These are phyloP conservation scores for Apophysomyces elegans DNA, from an alignment of 371 early-diverging fungal species.

Conservation along the genomic window DNA sequence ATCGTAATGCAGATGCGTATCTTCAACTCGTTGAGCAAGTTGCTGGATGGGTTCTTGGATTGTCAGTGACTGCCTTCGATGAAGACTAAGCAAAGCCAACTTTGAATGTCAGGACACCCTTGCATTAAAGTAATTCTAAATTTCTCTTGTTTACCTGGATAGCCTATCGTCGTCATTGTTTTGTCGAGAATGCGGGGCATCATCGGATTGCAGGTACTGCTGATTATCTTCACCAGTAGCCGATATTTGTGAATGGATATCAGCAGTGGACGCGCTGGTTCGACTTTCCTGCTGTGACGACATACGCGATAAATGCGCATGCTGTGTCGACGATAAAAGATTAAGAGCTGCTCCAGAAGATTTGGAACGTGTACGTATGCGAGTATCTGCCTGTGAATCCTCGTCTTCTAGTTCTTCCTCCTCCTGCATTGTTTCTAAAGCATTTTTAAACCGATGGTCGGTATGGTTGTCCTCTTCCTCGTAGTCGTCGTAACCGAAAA, in stretches of 20 bases:
- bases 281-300: slow-evolving; percentile 34
- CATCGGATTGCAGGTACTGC: slow-evolving; percentile 26
- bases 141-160: slow-evolving; percentile 10
- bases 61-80: slow-evolving; percentile 31
- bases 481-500: slow-evolving; percentile 31
- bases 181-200: slow-evolving; percentile 17
- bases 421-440: slow-evolving; percentile 47
- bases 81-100: slow-evolving; percentile 7
- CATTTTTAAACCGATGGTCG: slow-evolving; percentile 22
- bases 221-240: slow-evolving; percentile 36
- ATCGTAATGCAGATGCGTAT: slow-evolving; percentile 29
- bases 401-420: slow-evolving; percentile 40
- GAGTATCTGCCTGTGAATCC: slow-evolving; percentile 25
- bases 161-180: slow-evolving; percentile 25
- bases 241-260: slow-evolving; percentile 28
- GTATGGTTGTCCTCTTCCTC: slow-evolving; percentile 17
- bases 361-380: slow-evolving; percentile 43
- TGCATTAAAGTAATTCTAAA: too few relatives aligned
- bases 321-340: slow-evolving; percentile 41
- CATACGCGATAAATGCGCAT: slow-evolving; percentile 32
- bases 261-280: slow-evolving; percentile 29
- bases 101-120: neutral
- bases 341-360: slow-evolving; percentile 56
- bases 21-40: slow-evolving; percentile 38
- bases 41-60: slow-evolving; percentile 34